These are phyloP conservation scores for Arthrobotrys iridis DNA, from an alignment of 2,329 filamentous ascomycete genomes.

Conservation along the genomic window DNA sequence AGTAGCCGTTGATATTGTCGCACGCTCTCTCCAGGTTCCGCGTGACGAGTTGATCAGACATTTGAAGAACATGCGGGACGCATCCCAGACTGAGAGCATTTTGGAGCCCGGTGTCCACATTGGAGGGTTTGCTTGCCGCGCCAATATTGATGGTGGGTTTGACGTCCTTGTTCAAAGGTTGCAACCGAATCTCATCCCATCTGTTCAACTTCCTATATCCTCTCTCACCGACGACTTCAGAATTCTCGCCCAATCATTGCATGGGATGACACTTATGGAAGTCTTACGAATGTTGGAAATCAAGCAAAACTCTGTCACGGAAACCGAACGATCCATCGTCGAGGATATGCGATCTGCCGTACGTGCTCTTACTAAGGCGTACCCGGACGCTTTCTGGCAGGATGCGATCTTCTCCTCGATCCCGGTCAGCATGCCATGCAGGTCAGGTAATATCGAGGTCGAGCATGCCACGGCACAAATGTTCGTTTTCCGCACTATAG, in stretches of 20 bases:
- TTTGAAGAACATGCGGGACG: constrained; percentile 73
- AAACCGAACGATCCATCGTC: constrained; percentile 56
- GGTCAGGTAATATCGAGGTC: constrained; percentile 54
- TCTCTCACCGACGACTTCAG: constrained; percentile 67
- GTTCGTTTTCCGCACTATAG: constrained; percentile 70
- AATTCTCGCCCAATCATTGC: constrained; percentile 63
- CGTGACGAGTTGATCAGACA: constrained; percentile 70
- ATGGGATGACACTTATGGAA: constrained; percentile 61
- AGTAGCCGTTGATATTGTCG: constrained; percentile 75
- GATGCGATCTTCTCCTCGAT: constrained; percentile 64
- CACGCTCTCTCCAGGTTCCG: constrained; percentile 78
- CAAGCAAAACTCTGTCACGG: constrained; percentile 65
- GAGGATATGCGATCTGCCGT: constrained; percentile 57
- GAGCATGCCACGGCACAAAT: constrained; percentile 61
- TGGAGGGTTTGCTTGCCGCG: constrained; percentile 68
- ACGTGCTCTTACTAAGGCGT: constrained; percentile 62
- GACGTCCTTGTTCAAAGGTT: constrained; percentile 71
- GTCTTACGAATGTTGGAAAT: constrained; percentile 61
- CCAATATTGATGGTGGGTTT: constrained; percentile 67
- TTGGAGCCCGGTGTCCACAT: constrained; percentile 68
- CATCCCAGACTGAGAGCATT: constrained; percentile 65
- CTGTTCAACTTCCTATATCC: constrained; percentile 67
- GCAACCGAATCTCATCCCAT: constrained; percentile 71
- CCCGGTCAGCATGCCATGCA: constrained; percentile 64
- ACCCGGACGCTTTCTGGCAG: constrained; percentile 64